Conservation (phyloP, 2,329 filamentous ascomycete species). For the Dactylonectria estremocensis region DNA sequence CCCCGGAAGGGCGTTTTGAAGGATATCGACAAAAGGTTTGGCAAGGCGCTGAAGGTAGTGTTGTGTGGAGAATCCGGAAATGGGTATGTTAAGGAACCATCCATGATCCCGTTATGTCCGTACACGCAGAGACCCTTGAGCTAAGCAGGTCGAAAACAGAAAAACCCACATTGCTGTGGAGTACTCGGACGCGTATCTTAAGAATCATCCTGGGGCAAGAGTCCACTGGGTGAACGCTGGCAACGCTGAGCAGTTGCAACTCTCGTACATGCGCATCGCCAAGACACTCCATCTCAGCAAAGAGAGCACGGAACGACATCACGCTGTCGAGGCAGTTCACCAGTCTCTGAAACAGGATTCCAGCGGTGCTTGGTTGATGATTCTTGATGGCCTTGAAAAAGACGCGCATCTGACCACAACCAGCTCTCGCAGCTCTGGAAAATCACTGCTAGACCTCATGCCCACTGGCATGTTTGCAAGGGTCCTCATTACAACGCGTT, state of each 20-base stretch:
- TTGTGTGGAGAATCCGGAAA: constrained; percentile 6
- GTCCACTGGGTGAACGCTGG: constrained; percentile 28
- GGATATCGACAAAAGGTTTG: constrained; percentile 1
- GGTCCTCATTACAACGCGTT: constrained; percentile 19
- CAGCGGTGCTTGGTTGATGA: constrained; percentile 24
- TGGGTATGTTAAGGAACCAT: neutral
- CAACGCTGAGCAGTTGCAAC: constrained; percentile 21
- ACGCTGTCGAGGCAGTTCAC: constrained; percentile 8
- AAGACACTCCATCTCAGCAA: constrained; percentile 11
- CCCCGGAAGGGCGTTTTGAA: neutral
- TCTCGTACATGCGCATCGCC: constrained; percentile 21
- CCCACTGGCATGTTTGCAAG: constrained; percentile 12
- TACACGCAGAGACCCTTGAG: neutral
- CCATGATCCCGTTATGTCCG: neutral
- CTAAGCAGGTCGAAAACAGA: neutral
- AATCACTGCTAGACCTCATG: constrained; percentile 20
- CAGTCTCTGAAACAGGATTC: constrained; percentile 15
- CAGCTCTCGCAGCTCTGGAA: neutral
- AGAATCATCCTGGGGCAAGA: neutral
- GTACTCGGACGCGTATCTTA: constrained; percentile 20
- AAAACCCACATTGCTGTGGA: constrained; percentile 31
- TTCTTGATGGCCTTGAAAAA: constrained; percentile 24
- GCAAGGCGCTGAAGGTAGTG: neutral
- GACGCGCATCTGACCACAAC: constrained; percentile 9
- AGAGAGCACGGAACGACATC: neutral